Evolutionary conservation across 2,329 filamentous ascomycete genomes (phyloP).

Genomic region (Plectosphaerella plurivora): DNA sequence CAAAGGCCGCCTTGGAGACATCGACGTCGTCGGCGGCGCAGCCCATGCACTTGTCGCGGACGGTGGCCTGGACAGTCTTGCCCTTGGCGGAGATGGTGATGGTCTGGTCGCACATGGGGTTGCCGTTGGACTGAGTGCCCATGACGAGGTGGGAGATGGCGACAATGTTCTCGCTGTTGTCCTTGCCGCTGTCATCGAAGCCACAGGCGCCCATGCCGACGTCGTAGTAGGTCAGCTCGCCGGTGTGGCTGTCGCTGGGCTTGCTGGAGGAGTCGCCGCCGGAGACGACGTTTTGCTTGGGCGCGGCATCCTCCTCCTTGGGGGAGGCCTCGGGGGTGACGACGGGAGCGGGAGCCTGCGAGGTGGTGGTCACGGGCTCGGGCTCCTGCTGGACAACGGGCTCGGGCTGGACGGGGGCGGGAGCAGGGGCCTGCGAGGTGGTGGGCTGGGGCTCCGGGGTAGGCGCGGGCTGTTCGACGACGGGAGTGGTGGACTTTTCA

Average conservation of each 20-base stretch:
- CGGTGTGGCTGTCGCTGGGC: constrained; percentile 34
- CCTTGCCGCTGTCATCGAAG: constrained; percentile 51
- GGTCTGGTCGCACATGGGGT: constrained; percentile 66
- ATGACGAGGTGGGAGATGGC: constrained; percentile 65
- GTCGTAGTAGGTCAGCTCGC: constrained; percentile 72
- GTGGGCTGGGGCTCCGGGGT: constrained; percentile 10
- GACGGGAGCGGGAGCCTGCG: constrained; percentile 8
- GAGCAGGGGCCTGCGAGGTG: constrained; percentile 7
- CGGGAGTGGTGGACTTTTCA: constrained; percentile 12
- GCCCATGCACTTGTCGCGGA: constrained; percentile 74
- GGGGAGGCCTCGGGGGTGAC: constrained; percentile 9
- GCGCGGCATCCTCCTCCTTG: neutral
- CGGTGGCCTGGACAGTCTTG: constrained; percentile 50
- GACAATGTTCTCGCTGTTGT: constrained; percentile 55
- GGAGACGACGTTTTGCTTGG: constrained; percentile 4
- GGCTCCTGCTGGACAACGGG: constrained; percentile 10
- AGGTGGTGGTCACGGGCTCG: constrained; percentile 10
- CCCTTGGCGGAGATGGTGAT: constrained; percentile 61
- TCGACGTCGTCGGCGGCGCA: constrained; percentile 57
- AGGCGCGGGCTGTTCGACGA: constrained; percentile 12
- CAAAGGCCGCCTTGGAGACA: constrained; percentile 52
- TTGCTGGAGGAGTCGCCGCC: constrained; percentile 7
- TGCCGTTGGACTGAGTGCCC: constrained; percentile 58
- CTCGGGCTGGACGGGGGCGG: constrained; percentile 8
- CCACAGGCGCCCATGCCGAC: constrained; percentile 69